Conservation (phyloP, 805 yeast species). For the Wickerhamiella sergipiensis region DNA sequence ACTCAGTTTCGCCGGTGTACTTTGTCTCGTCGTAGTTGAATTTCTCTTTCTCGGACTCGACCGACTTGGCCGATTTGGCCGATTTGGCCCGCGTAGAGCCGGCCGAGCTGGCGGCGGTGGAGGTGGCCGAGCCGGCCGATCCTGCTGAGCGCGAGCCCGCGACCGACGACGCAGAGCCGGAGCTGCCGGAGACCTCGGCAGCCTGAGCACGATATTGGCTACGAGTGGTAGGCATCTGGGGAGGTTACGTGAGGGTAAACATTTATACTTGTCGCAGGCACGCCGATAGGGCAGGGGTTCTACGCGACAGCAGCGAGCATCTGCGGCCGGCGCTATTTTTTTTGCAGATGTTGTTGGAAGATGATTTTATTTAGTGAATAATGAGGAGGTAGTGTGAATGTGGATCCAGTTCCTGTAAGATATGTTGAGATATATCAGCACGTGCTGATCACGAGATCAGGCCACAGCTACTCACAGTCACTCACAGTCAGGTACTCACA, state of each 20-base stretch:
- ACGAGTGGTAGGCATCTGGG: conserved; percentile 13
- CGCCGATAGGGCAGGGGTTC: background rate
- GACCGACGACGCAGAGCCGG: background rate
- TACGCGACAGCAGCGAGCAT: background rate
- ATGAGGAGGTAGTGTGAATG: too few relatives aligned
- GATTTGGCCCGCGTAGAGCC: background rate
- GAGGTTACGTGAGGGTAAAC: background rate
- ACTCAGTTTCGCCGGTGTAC: conserved; percentile 35
- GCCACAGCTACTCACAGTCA: too few relatives aligned
- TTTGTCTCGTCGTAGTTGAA: conserved; percentile 12
- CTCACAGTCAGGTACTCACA: too few relatives aligned
- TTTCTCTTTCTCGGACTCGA: background rate
- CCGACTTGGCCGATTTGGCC: background rate
- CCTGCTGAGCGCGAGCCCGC: background rate
- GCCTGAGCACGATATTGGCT: conserved; percentile 10
- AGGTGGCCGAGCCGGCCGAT: background rate
- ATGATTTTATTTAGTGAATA: too few relatives aligned
- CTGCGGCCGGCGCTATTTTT: too few relatives aligned
- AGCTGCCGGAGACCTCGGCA: background rate
- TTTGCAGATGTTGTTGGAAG: too few relatives aligned
- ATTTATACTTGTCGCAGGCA: background rate
- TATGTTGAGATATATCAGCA: too few relatives aligned
- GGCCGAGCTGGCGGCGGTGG: background rate
- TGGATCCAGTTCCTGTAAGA: too few relatives aligned
- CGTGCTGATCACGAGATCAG: too few relatives aligned